phyloP scores from a whole-genome alignment of 2,329 filamentous ascomycete genomes.

The Fusarium sp. region DNA sequence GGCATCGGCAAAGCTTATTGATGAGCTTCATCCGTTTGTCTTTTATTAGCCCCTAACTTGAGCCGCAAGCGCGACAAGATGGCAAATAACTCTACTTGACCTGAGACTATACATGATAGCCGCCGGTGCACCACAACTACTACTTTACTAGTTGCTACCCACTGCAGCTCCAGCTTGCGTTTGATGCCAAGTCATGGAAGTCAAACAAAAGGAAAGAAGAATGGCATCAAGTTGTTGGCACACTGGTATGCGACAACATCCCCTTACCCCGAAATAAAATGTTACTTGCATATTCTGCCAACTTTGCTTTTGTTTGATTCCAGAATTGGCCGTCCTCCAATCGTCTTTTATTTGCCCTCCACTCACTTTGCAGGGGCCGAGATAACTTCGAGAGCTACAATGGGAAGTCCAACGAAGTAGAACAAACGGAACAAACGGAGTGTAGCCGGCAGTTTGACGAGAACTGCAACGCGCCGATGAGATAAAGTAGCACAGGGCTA shows the following conservation, averaged over 20 bases:
- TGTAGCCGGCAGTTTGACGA: not conserved
- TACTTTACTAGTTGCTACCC: not conserved
- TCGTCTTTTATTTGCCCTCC: not conserved
- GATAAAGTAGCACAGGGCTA: not conserved
- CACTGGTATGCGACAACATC: not conserved
- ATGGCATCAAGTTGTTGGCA: not conserved
- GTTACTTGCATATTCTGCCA: not conserved
- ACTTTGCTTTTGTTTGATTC: constrained; percentile 17
- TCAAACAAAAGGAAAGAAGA: not conserved
- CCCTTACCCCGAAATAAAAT: not conserved
- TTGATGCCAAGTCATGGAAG: not conserved
- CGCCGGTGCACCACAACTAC: constrained; percentile 4
- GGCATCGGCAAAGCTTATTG: constrained; percentile 5
- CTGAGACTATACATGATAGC: constrained; percentile 9
- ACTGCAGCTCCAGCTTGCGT: not conserved
- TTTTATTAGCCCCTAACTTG: constrained; percentile 36
- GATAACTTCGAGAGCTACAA: not conserved
- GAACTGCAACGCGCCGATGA: not conserved
- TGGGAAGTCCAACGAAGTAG: not conserved
- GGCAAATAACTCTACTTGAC: constrained; percentile 16
- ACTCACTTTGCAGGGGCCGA: not conserved
- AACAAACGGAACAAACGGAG: not conserved
- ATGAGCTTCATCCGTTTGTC: constrained; percentile 4
- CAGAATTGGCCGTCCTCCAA: not conserved
- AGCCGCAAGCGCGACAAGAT: constrained; percentile 33